These are phyloP conservation scores for Thoreauomyces humboldtii DNA, from an alignment of 192 early-diverging fungal species.

Conservation along the genomic window DNA sequence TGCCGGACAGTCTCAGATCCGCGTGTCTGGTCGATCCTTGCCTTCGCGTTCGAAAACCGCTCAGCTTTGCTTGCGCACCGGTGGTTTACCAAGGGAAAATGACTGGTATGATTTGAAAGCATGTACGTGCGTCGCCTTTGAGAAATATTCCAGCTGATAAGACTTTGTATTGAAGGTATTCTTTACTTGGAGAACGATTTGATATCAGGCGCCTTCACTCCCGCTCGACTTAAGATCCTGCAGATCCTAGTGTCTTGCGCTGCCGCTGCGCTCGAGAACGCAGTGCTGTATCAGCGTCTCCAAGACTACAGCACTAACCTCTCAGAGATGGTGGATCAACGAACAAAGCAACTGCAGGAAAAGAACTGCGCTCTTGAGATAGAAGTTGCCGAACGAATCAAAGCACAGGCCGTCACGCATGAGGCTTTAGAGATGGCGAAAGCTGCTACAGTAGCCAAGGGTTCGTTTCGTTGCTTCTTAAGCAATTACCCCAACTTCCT, in stretches of 20 bases:
- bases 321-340: constrained; percentile 6
- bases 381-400: constrained; percentile 8
- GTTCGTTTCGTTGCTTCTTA: neutral
- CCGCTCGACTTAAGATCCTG: constrained; percentile 7
- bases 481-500: too few species aligned
- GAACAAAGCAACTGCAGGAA: constrained; percentile 6
- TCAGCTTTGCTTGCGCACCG: constrained; percentile 1
- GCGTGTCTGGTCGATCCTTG: constrained; percentile 3
- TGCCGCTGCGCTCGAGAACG: constrained; percentile 19
- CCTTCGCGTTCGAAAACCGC: neutral
- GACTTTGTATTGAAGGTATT: neutral
- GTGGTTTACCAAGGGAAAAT: constrained; percentile 16
- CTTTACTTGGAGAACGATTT: constrained; percentile 21
- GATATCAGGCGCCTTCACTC: constrained; percentile 1
- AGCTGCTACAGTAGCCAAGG: constrained; percentile 12
- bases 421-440: constrained; percentile 18
- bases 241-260: constrained; percentile 10
- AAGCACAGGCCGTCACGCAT: constrained; percentile 6
- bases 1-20: neutral
- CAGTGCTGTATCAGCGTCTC: constrained; percentile 7
- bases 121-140: neutral
- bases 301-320: constrained; percentile 3
- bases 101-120: neutral
- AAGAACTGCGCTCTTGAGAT: constrained; percentile 7
- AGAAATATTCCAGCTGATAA: neutral